A percentile compares a stretch with the other conserved stretches of the same genome.
Conservation (phyloP, 306 rosid genomes). For the Glycine latifolia region DNA sequence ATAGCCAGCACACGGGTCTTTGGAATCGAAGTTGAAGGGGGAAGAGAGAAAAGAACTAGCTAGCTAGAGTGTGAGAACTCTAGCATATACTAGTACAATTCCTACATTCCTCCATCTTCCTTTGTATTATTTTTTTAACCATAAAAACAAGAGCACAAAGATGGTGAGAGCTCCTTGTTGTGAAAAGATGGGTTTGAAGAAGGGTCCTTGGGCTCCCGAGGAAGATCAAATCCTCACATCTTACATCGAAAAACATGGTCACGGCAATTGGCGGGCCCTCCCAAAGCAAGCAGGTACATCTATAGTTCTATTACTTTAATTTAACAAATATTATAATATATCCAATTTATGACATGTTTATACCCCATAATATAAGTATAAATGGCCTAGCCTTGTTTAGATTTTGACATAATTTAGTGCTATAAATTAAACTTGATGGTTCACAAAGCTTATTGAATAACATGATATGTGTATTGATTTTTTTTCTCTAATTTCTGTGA, state of each 20-base stretch:
- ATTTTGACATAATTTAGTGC: neutral
- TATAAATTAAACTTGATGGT: neutral
- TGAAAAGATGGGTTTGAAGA: constrained; percentile 90
- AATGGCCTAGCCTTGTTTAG: neutral
- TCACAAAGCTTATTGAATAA: constrained; percentile 19
- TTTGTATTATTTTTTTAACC: neutral
- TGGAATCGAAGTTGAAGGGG: constrained; percentile 45
- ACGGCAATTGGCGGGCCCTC: constrained; percentile 96
- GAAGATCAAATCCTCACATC: constrained; percentile 80
- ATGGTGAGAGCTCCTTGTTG: constrained; percentile 99
- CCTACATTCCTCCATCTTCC: neutral
- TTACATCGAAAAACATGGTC: constrained; percentile 70
- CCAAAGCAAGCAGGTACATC: constrained; percentile 86
- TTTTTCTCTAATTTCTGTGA: constrained; percentile 15
- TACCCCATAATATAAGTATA: neutral
- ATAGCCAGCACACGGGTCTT: constrained; percentile 47
- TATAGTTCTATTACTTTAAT: neutral
- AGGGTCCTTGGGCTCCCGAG: constrained; percentile 90
- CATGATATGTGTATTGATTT: constrained; percentile 12
- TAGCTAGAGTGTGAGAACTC: constrained; percentile 22
- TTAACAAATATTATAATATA: neutral
- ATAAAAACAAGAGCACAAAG: neutral
- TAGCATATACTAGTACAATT: neutral
- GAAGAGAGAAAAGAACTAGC: neutral
- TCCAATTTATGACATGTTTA: neutral